Percentiles rank a stretch among this genome's conserved stretches.
These are phyloP conservation scores for Mortierella sp. DNA, from an alignment of 371 early-diverging fungal species.

Conservation along the genomic window DNA sequence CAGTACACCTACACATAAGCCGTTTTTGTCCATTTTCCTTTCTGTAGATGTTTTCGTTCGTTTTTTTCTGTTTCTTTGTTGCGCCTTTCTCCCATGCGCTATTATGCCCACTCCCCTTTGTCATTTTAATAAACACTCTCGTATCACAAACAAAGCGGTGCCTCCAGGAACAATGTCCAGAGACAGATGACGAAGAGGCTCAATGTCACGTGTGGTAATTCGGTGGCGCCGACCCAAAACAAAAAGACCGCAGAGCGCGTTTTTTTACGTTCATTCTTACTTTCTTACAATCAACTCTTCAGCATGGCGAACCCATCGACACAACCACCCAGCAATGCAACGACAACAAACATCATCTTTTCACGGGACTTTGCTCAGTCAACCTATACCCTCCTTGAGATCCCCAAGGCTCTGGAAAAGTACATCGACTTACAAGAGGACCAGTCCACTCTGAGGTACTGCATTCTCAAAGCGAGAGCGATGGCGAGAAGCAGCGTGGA, in stretches of 20 bases:
- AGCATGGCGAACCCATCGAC: conserved; percentile 55
- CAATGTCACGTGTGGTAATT: not conserved
- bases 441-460: conserved; percentile 26
- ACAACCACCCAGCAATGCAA: conserved; percentile 46
- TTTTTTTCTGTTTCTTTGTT: conserved; percentile 1
- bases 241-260: not conserved
- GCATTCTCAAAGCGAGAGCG: not conserved
- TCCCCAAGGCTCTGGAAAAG: conserved; percentile 30
- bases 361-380: conserved; percentile 44
- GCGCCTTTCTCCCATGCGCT: not conserved
- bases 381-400: conserved; percentile 39
- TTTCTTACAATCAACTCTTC: not conserved
- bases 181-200: too few relatives aligned
- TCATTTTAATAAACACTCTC: not conserved
- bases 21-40: not conserved
- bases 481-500: not conserved
- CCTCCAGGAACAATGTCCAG: too few relatives aligned
- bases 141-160: not conserved
- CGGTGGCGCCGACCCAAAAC: not conserved
- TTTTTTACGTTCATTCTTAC: not conserved
- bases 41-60: not conserved
- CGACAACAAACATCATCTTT: conserved; percentile 49
- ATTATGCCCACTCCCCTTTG: conserved; percentile 9
- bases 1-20: conserved; percentile 54
- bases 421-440: conserved; percentile 16